Percentiles rank a stretch among this genome's conserved stretches.
These are phyloP conservation scores for Grigorovia transvaalensis DNA, from an alignment of 805 yeast genomes.

Conservation along the genomic window DNA sequence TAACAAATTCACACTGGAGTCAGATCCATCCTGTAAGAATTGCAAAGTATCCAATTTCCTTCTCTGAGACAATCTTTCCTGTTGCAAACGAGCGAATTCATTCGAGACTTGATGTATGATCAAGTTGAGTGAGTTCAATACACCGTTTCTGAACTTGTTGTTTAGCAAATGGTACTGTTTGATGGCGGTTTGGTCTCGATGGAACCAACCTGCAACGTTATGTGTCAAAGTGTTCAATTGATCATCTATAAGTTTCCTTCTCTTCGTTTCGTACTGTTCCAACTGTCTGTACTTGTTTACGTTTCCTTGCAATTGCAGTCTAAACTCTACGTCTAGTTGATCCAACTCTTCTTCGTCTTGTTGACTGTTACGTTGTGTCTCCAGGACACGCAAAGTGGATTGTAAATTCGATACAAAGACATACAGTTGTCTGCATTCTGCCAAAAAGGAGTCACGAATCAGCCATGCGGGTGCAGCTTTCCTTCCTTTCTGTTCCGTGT, in stretches of 20 bases:
- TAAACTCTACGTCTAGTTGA: conserved; percentile 45
- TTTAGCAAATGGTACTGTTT: conserved; percentile 29
- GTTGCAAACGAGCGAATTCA: conserved; percentile 39
- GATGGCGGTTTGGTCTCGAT: background rate
- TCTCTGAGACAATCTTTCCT: conserved; percentile 33
- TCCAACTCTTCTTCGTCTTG: conserved; percentile 39
- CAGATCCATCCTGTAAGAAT: conserved; percentile 5
- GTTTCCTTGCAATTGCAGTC: conserved; percentile 41
- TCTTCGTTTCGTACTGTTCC: conserved; percentile 41
- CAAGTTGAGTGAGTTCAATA: conserved; percentile 39
- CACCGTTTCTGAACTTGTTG: conserved; percentile 37
- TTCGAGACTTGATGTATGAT: conserved; percentile 35
- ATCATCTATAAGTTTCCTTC: conserved; percentile 26
- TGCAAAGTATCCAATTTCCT: conserved; percentile 27
- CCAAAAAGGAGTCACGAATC: conserved; percentile 22
- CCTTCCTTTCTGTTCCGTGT: background rate
- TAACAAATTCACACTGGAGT: background rate
- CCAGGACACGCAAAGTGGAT: conserved; percentile 21
- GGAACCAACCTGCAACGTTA: conserved; percentile 11
- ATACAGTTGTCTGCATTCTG: conserved; percentile 26
- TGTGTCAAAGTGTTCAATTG: conserved; percentile 11
- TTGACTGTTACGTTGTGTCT: too few species aligned
- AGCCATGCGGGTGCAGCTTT: background rate
- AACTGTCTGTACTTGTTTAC: conserved; percentile 40
- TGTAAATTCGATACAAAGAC: conserved; percentile 18